Percentiles rank a stretch among this genome's conserved stretches.
Conservation (phyloP, 176 grass and related monocot genomes). For the Raddia distichophylla region DNA sequence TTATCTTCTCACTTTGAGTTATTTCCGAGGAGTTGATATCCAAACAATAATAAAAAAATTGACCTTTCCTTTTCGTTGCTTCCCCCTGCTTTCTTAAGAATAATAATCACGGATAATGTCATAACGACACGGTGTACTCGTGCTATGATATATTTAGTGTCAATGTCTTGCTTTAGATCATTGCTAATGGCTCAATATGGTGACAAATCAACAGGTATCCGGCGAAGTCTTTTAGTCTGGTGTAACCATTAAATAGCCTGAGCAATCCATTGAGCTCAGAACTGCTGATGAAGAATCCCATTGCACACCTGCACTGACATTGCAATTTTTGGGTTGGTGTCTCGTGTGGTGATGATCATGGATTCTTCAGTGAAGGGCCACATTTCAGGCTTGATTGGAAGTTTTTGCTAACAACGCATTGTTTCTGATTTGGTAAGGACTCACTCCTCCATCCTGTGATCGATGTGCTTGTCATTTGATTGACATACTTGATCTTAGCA, state of each 20-base stretch:
- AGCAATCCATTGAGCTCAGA: neutral
- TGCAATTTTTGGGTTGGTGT: neutral
- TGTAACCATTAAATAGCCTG: neutral
- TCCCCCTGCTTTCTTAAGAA: neutral
- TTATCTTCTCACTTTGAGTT: neutral
- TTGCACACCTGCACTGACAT: slow-evolving; percentile 2
- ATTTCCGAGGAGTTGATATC: neutral
- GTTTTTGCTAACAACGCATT: neutral
- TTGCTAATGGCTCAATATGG: neutral
- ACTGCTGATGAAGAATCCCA: neutral
- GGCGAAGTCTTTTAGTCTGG: neutral
- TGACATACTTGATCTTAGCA: slow-evolving; percentile 1
- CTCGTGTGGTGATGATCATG: neutral
- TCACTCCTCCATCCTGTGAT: neutral
- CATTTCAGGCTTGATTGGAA: neutral
- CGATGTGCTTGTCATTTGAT: neutral
- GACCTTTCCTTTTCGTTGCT: neutral
- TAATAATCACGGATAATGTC: neutral
- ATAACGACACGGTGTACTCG: neutral
- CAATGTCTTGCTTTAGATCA: neutral
- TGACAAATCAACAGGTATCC: neutral
- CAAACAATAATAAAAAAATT: neutral
- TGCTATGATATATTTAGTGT: neutral
- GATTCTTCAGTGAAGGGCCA: neutral
- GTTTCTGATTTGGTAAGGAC: neutral